These are phyloP conservation scores for Nakazawaea peltata DNA, from an alignment of 805 yeast species.

Conservation along the genomic window DNA sequence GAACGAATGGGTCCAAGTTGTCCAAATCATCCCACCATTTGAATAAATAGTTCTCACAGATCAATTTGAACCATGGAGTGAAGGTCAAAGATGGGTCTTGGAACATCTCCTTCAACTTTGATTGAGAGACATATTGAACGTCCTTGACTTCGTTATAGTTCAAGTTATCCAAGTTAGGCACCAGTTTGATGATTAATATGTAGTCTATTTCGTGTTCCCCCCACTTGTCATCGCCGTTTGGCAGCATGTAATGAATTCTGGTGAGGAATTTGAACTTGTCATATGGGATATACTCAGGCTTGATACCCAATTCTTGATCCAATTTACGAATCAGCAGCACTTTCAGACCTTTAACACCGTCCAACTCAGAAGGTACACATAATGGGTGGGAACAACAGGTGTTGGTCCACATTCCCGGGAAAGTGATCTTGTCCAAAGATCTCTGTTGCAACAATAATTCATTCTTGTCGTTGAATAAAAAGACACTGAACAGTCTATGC, in stretches of 20 bases:
- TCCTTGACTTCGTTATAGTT: constrained; percentile 86
- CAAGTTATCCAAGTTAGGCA: constrained; percentile 34
- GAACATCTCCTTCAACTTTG: constrained; percentile 71
- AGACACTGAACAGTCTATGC: constrained; percentile 96
- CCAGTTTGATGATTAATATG: constrained; percentile 67
- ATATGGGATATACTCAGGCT: constrained; percentile 46
- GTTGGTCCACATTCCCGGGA: constrained; percentile 96
- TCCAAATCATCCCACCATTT: constrained; percentile 88
- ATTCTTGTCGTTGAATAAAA: constrained; percentile 71
- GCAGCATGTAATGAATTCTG: constrained; percentile 91
- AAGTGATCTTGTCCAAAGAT: constrained; percentile 93
- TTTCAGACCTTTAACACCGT: constrained; percentile 71
- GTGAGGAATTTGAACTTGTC: constrained; percentile 77
- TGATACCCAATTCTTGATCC: constrained; percentile 89
- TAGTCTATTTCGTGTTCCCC: constrained; percentile 98
- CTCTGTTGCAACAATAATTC: constrained; percentile 87
- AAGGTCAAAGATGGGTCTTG: constrained; percentile 52
- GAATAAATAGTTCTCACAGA: constrained; percentile 84
- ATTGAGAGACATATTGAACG: constrained; percentile 59
- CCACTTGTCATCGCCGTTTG: constrained; percentile 69
- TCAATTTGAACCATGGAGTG: constrained; percentile 98
- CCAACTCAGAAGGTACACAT: constrained; percentile 69
- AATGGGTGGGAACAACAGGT: constrained; percentile 98
- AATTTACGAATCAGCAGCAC: constrained; percentile 88
- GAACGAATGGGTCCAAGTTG: constrained; percentile 41